Conservation (phyloP, 2,329 filamentous ascomycete genomes). For the Aspergillus fumigatus region DNA sequence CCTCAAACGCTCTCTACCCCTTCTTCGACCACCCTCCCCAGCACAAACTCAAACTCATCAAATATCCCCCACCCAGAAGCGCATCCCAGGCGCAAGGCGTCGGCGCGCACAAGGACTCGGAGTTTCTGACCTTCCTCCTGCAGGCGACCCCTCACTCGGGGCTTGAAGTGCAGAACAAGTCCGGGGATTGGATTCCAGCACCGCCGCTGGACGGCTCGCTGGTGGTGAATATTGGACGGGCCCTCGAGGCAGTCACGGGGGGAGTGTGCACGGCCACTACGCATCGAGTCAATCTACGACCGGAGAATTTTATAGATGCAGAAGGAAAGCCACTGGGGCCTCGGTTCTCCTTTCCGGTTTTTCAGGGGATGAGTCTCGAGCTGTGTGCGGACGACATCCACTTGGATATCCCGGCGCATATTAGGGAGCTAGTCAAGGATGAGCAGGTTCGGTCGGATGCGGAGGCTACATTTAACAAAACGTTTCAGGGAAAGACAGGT, state of each 20-base stretch:
- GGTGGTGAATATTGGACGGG: conserved; percentile 47
- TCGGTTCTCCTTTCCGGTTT: conserved; percentile 34
- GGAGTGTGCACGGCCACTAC: conserved; percentile 35
- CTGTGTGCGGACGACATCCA: conserved; percentile 25
- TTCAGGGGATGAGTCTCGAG: conserved; percentile 33
- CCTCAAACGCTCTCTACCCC: conserved; percentile 23
- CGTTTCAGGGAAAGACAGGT: conserved; percentile 28
- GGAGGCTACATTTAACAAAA: conserved; percentile 33
- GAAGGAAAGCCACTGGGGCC: conserved; percentile 23
- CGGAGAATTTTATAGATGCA: conserved; percentile 23
- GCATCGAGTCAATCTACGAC: conserved; percentile 29
- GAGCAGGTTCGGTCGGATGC: conserved; percentile 33
- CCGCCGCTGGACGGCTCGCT: conserved; percentile 42
- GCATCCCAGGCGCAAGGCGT: conserved; percentile 35
- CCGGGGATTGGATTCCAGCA: conserved; percentile 44
- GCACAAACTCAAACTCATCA: conserved; percentile 37
- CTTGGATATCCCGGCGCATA: conserved; percentile 27
- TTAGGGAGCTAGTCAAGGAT: conserved; percentile 26
- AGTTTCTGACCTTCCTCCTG: conserved; percentile 47
- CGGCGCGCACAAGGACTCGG: conserved; percentile 47
- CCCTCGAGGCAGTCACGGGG: conserved; percentile 32
- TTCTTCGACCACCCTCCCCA: conserved; percentile 33
- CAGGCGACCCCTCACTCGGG: conserved; percentile 43
- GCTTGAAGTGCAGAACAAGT: conserved; percentile 47
- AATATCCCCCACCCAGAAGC: conserved; percentile 39